Conservation (phyloP, 805 yeast species). For the Yamadazyma takamatsuzukensis region DNA sequence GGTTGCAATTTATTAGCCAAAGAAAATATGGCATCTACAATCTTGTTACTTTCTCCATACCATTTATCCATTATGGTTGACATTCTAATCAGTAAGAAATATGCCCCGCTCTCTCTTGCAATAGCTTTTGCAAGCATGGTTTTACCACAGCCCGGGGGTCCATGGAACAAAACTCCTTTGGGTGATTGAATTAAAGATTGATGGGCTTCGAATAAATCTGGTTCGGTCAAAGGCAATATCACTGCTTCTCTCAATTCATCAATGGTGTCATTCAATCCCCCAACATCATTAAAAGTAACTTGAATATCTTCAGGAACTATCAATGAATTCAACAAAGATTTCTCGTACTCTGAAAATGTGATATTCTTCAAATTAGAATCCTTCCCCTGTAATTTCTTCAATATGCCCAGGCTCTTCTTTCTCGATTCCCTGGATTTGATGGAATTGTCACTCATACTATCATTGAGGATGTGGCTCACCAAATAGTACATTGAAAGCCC, state of each 20-base stretch:
- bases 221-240: slow-evolving; percentile 74
- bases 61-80: slow-evolving; percentile 94
- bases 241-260: slow-evolving; percentile 87
- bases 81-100: slow-evolving; percentile 86
- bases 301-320: slow-evolving; percentile 81
- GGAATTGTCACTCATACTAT: slow-evolving; percentile 25
- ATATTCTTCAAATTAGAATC: slow-evolving; percentile 57
- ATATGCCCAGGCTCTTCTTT: slow-evolving; percentile 51
- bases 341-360: slow-evolving; percentile 70
- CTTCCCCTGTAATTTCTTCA: slow-evolving; percentile 33
- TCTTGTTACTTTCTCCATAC: slow-evolving; percentile 95
- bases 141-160: slow-evolving; percentile 98
- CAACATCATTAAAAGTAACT: slow-evolving; percentile 76
- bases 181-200: slow-evolving; percentile 79
- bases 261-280: slow-evolving; percentile 80
- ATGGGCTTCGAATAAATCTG: slow-evolving; percentile 68
- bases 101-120: slow-evolving; percentile 89
- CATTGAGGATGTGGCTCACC: slow-evolving; percentile 39
- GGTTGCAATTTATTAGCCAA: slow-evolving; percentile 89
- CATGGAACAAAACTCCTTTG: slow-evolving; percentile 86
- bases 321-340: slow-evolving; percentile 69
- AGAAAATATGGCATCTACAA: slow-evolving; percentile 88
- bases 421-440: slow-evolving; percentile 55
- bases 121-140: slow-evolving; percentile 96
- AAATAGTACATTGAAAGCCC: slow-evolving; percentile 69